Evolutionary conservation across 345 rosid genomes (phyloP), one percentile per base, ranked within the genome.

Genomic region (Melaleuca quinquenervia): DNA sequence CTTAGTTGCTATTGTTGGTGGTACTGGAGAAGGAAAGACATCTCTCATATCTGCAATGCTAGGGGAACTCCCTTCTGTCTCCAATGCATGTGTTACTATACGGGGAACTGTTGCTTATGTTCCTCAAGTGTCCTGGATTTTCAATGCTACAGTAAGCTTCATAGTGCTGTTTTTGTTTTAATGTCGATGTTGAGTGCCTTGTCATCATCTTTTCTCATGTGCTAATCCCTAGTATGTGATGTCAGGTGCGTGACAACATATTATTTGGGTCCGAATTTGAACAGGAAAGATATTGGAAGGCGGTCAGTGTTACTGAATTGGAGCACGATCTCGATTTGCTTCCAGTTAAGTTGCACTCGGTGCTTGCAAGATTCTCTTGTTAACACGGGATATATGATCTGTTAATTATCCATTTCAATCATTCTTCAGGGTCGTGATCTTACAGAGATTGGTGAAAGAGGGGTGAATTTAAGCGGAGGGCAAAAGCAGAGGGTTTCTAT

Each of bases 51-150:
- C 98, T 3, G 98, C 99, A 92, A 96, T 97, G 95, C 93, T 96
- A 48, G 98, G 98, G 82, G 99, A 97, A 91, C 86, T 97, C 84
- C 95, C 98, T 86, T 88, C 94, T 70, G 84, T 84, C 53, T 91
- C 91, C 74, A 48, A 90, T 78, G 74, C 99, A 83, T 86, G 86
- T 26, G 94, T 93, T 88, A 91, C 90, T 82, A 90, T 94, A 75
- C 92, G 99, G 90, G 99, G 99, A 62, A 90, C 96, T 0, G 96
- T 97, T 50, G 98, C 99, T 75, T 97, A 94, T 90, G 98, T 95
- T 92, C 98, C 99, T 84, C 99, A 97, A 92, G 90, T 97, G 87
- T 95, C 99, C 26, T 97, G 99, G 99, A 97, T 97, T 91, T 97
- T 97, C 87, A 97, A 96, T 92, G 98, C 98, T 85, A 94, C 98